Evolutionary conservation across 2,329 filamentous ascomycete genomes (phyloP).

Genomic region (Berkeleyomyces rouxiae): DNA sequence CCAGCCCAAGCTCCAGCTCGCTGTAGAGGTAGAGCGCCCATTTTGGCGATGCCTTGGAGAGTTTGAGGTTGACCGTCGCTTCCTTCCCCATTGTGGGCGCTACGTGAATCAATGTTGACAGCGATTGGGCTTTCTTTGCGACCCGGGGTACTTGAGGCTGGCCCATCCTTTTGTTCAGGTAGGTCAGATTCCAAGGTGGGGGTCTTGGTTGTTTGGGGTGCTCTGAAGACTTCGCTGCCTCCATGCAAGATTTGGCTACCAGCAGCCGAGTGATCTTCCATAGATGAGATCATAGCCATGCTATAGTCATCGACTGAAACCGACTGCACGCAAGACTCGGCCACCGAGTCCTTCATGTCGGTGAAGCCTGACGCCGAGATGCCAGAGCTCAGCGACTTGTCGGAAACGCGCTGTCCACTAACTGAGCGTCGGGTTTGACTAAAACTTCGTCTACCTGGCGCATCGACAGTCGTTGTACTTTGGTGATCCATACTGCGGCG

Average conservation of each 20-base stretch:
- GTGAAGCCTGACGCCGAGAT: conserved; percentile 17
- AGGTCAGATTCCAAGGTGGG: not conserved
- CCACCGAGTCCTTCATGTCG: conserved; percentile 40
- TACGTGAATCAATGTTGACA: conserved; percentile 11
- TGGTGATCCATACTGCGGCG: conserved; percentile 37
- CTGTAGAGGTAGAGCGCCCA: conserved; percentile 64
- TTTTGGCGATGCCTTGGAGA: conserved; percentile 36
- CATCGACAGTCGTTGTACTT: conserved; percentile 24
- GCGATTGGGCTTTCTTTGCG: not conserved
- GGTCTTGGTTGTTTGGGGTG: not conserved
- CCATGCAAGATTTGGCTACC: conserved; percentile 75
- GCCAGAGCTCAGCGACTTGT: not conserved
- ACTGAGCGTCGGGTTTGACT: conserved; percentile 40
- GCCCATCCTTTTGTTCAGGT: not conserved
- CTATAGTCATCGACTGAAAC: conserved; percentile 50
- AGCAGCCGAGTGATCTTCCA: conserved; percentile 46
- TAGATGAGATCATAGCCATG: conserved; percentile 49
- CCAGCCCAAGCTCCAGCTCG: conserved; percentile 69
- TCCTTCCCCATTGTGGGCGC: conserved; percentile 9
- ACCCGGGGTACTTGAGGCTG: conserved; percentile 17
- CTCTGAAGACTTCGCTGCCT: conserved; percentile 64
- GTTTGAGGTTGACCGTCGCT: conserved; percentile 18
- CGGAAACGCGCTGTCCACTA: conserved; percentile 23
- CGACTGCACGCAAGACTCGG: conserved; percentile 61
- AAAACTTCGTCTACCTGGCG: conserved; percentile 40